Evolutionary conservation across 2,329 filamentous ascomycete species (phyloP), one percentile per base, ranked within the genome.

Genomic region (Verticillium nubilum): DNA sequence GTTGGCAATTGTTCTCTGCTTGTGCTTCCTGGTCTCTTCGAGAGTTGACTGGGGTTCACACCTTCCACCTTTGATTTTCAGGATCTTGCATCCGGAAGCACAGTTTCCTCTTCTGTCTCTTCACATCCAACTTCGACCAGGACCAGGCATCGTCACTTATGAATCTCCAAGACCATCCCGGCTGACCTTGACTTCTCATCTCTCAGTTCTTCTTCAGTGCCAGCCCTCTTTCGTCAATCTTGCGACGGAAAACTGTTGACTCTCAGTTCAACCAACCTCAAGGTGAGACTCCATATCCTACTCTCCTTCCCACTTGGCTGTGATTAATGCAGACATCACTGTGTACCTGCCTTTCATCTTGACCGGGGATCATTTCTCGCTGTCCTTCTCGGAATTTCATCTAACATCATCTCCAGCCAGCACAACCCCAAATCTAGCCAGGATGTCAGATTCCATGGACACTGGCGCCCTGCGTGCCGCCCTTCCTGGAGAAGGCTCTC

Each of bases 391-490:
- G 23, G 12, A 5, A 23, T 9, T 25, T 47, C 4, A 12, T 47
- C 42, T 47, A 47, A 47, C 42, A 25, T 47, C 12, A 9, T 13
- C 4, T 47, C 19, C 12, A 47, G 19, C n/a, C n/a, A 31, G 29
- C 42, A 19, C 3, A 9, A 23, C 23, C 19, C 2, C 42, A 10
- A 9, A 10, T 13, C 60, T 62, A 58, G 52, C 56, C 35, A 61
- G 68, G 64, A 64, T 68, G 64, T 57, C 65, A 47, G 58, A 47
- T 19, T 23, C 9, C 19, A 47, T 47, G 42, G 27, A 54, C n/a
- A 54, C 52, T 4, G 29, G 19, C 5, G 28, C 28, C 28, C 17
- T 54, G 52, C 19, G 27, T 1, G 52, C 70, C 15, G 64, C 71
- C 4, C 35, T 69, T 52, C 33, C 61, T 1, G 47, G 62, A 4